Conservation (phyloP, 768 basidiomycete genomes). For the Thelephora ganbajun region DNA sequence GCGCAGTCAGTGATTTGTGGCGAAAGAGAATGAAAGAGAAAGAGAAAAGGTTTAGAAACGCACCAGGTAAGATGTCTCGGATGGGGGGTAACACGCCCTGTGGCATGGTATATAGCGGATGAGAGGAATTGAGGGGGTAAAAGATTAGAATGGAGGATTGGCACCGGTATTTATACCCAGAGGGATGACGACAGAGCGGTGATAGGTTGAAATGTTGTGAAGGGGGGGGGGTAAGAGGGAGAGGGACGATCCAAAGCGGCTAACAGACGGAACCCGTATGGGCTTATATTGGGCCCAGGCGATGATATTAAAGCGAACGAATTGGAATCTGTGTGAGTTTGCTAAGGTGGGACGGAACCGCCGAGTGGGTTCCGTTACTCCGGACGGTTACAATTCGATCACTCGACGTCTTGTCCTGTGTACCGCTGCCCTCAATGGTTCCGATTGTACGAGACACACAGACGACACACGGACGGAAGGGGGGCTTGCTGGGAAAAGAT, state of each 20-base stretch:
- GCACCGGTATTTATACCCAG: background rate
- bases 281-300: too few relatives aligned
- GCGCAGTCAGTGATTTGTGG: background rate
- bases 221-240: background rate
- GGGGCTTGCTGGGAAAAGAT: too few relatives aligned
- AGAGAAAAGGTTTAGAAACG: background rate
- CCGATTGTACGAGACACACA: too few relatives aligned
- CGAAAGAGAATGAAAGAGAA: background rate
- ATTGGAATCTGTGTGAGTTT: too few relatives aligned
- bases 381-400: too few relatives aligned
- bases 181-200: background rate
- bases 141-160: background rate
- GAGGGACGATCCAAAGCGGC: background rate
- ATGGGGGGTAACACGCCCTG: conserved; percentile 15
- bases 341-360: too few relatives aligned
- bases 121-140: conserved; percentile 2
- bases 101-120: conserved; percentile 3
- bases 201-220: background rate
- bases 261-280: too few relatives aligned
- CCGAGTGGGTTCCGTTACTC: too few relatives aligned
- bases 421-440: too few relatives aligned
- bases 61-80: conserved; percentile 18
- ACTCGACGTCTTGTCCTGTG: too few relatives aligned
- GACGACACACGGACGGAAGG: too few relatives aligned
- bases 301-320: too few relatives aligned